Evolutionary conservation across 179 eudicot species (phyloP).

Genomic region (Gypsophila paniculata): DNA sequence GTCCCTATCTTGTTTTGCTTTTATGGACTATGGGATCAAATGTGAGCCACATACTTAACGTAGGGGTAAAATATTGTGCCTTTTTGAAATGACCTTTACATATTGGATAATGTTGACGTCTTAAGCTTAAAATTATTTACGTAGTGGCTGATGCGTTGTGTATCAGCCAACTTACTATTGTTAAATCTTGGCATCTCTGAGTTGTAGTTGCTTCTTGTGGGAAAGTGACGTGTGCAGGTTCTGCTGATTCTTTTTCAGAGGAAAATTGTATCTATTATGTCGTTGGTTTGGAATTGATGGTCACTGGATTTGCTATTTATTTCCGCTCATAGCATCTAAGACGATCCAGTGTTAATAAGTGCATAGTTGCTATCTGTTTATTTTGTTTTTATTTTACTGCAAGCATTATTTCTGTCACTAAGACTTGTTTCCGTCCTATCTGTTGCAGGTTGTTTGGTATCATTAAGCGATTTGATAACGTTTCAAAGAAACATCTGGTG

Average conservation of each 20-base stretch:
- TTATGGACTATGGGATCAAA: neutral
- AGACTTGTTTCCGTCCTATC: constrained; percentile 5
- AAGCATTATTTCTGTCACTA: neutral
- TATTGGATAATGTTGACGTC: too few species aligned
- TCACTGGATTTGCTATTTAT: too few species aligned
- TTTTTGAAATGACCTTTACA: neutral
- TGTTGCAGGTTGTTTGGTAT: constrained; percentile 61
- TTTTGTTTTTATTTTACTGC: neutral
- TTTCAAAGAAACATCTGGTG: constrained; percentile 71
- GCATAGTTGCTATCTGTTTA: neutral
- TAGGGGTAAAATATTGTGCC: neutral
- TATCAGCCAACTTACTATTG: neutral
- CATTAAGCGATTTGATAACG: constrained; percentile 60
- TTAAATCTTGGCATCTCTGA: neutral
- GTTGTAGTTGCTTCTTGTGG: neutral
- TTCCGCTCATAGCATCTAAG: neutral
- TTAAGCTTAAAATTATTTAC: neutral
- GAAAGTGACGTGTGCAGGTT: too few species aligned
- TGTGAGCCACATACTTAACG: neutral
- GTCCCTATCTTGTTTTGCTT: constrained; percentile 1
- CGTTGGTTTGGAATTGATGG: too few species aligned
- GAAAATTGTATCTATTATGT: too few species aligned
- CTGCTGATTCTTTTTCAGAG: too few species aligned
- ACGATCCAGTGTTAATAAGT: neutral
- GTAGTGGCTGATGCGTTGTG: neutral